Evolutionary conservation across 164 flowering plant species (phyloP).

Genomic region (Amborella trichopoda): DNA sequence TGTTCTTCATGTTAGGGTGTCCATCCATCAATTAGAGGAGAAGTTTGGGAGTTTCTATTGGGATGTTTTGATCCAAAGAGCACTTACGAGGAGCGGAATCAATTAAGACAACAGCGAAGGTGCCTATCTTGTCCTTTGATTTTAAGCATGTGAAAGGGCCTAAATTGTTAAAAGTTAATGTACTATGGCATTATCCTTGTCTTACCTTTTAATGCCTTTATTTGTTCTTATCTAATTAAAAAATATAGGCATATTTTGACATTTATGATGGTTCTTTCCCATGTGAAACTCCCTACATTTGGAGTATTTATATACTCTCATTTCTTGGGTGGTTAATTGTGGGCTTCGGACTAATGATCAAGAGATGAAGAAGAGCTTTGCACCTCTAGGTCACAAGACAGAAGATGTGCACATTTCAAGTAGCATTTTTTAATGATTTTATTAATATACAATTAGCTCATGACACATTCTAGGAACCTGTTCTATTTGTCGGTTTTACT

Average conservation of each 20-base stretch:
- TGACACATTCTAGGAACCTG: neutral
- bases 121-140: conserved; percentile 14
- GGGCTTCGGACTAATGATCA: too few relatives aligned
- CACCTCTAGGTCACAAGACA: too few relatives aligned
- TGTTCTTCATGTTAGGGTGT: conserved; percentile 42
- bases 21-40: conserved; percentile 79
- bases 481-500: neutral
- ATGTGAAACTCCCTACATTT: neutral
- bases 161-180: neutral
- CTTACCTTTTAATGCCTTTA: neutral
- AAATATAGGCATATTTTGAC: neutral
- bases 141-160: neutral
- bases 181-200: neutral
- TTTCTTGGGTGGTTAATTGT: too few relatives aligned
- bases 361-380: too few relatives aligned
- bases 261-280: neutral
- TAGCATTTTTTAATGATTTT: too few relatives aligned
- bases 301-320: neutral
- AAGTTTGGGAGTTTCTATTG: conserved; percentile 85
- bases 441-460: neutral
- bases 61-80: conserved; percentile 89
- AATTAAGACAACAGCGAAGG: conserved; percentile 60
- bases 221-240: neutral
- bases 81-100: conserved; percentile 55
- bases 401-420: too few relatives aligned